A percentile compares a stretch with the other conserved stretches of the same genome.
These are phyloP conservation scores for Cutaneotrichosporon cyanovorans DNA, from an alignment of 1,284 basidiomycete genomes.

Conservation along the genomic window DNA sequence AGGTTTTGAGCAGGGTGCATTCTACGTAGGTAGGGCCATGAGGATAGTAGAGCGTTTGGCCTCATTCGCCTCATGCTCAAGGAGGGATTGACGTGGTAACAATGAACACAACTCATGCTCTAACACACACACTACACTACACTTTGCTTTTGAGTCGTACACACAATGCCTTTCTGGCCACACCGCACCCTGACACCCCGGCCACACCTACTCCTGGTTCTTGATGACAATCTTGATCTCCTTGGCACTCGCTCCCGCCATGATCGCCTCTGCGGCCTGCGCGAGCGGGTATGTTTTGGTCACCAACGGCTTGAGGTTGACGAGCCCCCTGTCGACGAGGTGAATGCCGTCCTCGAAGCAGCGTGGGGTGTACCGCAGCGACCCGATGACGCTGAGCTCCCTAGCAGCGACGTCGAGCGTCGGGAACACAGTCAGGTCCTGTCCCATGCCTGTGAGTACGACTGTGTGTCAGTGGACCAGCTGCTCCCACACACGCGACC, in stretches of 20 bases:
- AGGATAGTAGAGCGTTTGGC: no score
- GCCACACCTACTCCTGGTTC: constrained; percentile 27
- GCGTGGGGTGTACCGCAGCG: constrained; percentile 27
- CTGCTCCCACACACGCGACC: background rate
- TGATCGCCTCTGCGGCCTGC: constrained; percentile 48
- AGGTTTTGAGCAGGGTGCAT: no score
- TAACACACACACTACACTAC: no score
- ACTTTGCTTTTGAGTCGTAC: no score
- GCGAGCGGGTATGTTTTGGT: constrained; percentile 51
- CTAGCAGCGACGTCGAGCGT: constrained; percentile 47
- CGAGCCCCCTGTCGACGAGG: constrained; percentile 48
- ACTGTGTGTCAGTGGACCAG: constrained; percentile 5
- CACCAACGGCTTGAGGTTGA: constrained; percentile 50
- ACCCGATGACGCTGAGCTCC: constrained; percentile 60
- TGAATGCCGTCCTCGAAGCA: constrained; percentile 48
- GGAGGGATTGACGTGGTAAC: no score
- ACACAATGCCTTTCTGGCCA: no score
- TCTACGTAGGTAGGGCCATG: no score
- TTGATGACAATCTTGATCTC: constrained; percentile 30
- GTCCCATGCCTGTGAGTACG: constrained; percentile 25
- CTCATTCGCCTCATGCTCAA: no score
- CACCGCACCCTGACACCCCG: no score
- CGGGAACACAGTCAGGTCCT: constrained; percentile 21
- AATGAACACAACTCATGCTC: no score
- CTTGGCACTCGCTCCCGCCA: constrained; percentile 46